Percentiles rank a stretch among this genome's conserved stretches.
Conservation (phyloP, 805 yeast species). For the Komagataella phaffii region DNA sequence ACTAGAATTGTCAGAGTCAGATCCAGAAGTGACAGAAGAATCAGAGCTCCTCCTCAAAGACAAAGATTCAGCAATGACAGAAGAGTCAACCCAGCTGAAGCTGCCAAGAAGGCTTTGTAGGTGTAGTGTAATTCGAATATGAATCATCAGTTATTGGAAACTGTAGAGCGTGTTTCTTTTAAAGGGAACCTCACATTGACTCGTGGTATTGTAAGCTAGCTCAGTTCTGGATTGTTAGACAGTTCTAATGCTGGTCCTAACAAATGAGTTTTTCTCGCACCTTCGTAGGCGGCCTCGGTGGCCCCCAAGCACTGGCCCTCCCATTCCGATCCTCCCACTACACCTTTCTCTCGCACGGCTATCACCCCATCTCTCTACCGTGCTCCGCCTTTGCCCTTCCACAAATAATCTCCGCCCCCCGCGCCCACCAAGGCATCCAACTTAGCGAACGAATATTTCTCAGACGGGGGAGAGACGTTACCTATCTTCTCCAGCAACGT, state of each 20-base stretch:
- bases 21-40: conserved; percentile 96
- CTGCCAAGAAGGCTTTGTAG: conserved; percentile 78
- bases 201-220: neutral
- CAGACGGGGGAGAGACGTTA: neutral
- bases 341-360: neutral
- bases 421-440: neutral
- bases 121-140: neutral
- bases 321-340: too few species aligned
- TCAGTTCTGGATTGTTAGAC: neutral
- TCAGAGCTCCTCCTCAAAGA: conserved; percentile 98
- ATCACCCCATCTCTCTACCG: neutral
- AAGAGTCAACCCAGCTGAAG: conserved; percentile 94
- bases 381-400: neutral
- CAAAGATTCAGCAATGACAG: conserved; percentile 95
- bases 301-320: too few species aligned
- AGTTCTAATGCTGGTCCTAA: neutral
- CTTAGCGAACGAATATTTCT: neutral
- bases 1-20: conserved; percentile 99
- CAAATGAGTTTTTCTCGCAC: neutral
- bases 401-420: neutral
- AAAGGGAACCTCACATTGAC: neutral
- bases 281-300: neutral
- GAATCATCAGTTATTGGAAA: neutral
- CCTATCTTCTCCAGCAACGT: neutral
- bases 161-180: neutral